Percentiles rank a stretch among this genome's conserved stretches.
phyloP scores from a whole-genome alignment of 2,329 filamentous ascomycete species.

The Boeremia exigua region DNA sequence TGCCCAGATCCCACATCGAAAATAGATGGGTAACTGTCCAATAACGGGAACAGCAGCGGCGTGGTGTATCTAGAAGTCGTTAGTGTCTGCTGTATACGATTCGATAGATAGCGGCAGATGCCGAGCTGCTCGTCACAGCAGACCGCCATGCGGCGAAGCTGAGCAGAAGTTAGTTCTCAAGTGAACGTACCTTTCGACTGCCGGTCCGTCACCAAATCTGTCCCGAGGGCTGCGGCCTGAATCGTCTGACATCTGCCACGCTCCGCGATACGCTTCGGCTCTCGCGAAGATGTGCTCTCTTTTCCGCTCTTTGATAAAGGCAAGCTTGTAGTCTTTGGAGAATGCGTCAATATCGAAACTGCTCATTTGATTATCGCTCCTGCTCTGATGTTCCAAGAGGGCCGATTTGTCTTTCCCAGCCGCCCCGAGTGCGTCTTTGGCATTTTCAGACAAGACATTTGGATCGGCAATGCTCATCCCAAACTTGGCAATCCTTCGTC shows the following conservation, averaged over 20 bases:
- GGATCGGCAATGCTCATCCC: conserved; percentile 66
- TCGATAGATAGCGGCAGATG: conserved; percentile 10
- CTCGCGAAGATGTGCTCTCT: conserved; percentile 51
- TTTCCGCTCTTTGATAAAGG: conserved; percentile 21
- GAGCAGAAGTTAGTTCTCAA: not conserved
- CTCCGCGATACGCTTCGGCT: conserved; percentile 48
- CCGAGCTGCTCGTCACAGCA: conserved; percentile 7
- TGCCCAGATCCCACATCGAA: conserved; percentile 59
- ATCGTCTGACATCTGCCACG: conserved; percentile 43
- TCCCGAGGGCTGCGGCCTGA: conserved; percentile 40
- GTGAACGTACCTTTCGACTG: conserved; percentile 44
- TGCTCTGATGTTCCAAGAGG: conserved; percentile 24
- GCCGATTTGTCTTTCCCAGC: conserved; percentile 37
- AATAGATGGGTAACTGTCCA: conserved; percentile 84
- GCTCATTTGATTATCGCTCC: conserved; percentile 25
- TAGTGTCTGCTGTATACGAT: conserved; percentile 18
- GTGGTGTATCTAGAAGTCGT: conserved; percentile 55
- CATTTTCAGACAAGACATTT: conserved; percentile 36
- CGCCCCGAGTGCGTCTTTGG: conserved; percentile 21
- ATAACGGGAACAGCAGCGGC: conserved; percentile 71
- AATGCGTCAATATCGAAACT: conserved; percentile 46
- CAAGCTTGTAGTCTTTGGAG: conserved; percentile 38
- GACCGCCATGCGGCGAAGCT: not conserved
- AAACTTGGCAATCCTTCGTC: conserved; percentile 77
- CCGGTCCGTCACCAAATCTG: conserved; percentile 44